Base-by-base conservation (phyloP, 2,329 filamentous ascomycete species). In the Diaporthe capsici region DNA sequence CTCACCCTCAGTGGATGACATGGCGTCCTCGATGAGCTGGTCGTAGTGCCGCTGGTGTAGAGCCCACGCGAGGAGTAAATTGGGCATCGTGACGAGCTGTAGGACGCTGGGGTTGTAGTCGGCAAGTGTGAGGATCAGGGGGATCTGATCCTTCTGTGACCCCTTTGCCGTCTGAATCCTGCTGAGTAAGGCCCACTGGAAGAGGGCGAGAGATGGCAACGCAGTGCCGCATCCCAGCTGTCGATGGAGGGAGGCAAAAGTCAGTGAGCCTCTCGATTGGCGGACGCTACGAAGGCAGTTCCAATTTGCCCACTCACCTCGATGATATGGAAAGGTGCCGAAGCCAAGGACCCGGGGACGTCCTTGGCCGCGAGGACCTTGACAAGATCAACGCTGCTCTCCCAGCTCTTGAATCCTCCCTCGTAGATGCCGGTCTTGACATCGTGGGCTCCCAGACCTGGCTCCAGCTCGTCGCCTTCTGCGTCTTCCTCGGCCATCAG, bases 351-450 rank as follows among this genome's bases (percentile, higher is more conserved):
- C 25, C 84, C 79, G 67, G 85, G 83, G 17, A 80, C 72, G 37
- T 85, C 82, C 37, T 86, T 86, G 3, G 82, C 80, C 0, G 87
- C 87, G 42, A 93, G 83, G n/a, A 93, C 91, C 81, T 92, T 94
- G 70, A 94, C 93, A 25, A 97, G 87, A 82, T 97, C 94, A 71
- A 95, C 88, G 76, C 93, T 95, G 84, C 94, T 96, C 85, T 97
- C 94, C 94, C 94, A 97, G 80, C 93, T 96, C 86, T 97, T 97
- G 86, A 96, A 95, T 34, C 94, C 94, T 74, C 94, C 94, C 84
- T 97, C 94, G 84, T 97, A 97, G 76, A 96, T 90, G 71, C 94
- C 94, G 73, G 94, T 94, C 83, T 92, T 93, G 78, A 97, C 92
- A 83, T 97, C 94, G 78, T 94, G 92, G 77, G 89, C 88, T 53